Percentiles rank a stretch among this genome's conserved stretches.
These are phyloP conservation scores for Fusarium tuaranense DNA, from an alignment of 2,329 filamentous ascomycete genomes.

Conservation along the genomic window DNA sequence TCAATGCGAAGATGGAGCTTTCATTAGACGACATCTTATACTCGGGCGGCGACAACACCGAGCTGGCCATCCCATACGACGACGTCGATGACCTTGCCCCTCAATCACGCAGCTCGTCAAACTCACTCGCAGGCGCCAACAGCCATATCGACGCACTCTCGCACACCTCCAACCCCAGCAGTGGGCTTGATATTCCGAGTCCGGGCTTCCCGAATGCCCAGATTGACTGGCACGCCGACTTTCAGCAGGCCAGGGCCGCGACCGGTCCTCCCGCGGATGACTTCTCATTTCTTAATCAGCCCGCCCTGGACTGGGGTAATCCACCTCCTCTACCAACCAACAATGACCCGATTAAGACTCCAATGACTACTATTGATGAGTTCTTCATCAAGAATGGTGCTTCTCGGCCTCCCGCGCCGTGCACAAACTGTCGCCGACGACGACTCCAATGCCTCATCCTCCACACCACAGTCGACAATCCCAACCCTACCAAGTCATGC, in stretches of 20 bases:
- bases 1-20: slow-evolving; percentile 29
- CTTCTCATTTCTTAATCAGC: slow-evolving; percentile 39
- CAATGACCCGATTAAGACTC: slow-evolving; percentile 1
- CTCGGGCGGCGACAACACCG: slow-evolving; percentile 29
- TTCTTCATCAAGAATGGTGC: slow-evolving; percentile 56
- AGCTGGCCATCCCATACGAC: slow-evolving; percentile 31
- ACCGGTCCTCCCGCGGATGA: slow-evolving; percentile 2
- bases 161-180: slow-evolving; percentile 17
- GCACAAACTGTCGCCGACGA: slow-evolving; percentile 56
- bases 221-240: slow-evolving; percentile 39
- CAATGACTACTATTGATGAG: slow-evolving; percentile 48
- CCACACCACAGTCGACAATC: slow-evolving; percentile 59
- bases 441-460: slow-evolving; percentile 62
- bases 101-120: slow-evolving; percentile 27
- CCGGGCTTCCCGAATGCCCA: neutral
- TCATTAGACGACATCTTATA: slow-evolving; percentile 41
- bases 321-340: slow-evolving; percentile 5
- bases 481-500: slow-evolving; percentile 60
- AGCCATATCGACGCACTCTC: neutral
- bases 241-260: slow-evolving; percentile 28
- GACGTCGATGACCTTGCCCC: slow-evolving; percentile 20
- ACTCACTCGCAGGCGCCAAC: slow-evolving; percentile 8
- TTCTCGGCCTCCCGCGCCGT: slow-evolving; percentile 56
- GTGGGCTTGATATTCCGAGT: neutral
- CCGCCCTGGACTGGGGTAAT: slow-evolving; percentile 19